Evolutionary conservation across 1,284 basidiomycete species (phyloP), one percentile per base, ranked within the genome.

Genomic region (Lignosus rhinocerotis): DNA sequence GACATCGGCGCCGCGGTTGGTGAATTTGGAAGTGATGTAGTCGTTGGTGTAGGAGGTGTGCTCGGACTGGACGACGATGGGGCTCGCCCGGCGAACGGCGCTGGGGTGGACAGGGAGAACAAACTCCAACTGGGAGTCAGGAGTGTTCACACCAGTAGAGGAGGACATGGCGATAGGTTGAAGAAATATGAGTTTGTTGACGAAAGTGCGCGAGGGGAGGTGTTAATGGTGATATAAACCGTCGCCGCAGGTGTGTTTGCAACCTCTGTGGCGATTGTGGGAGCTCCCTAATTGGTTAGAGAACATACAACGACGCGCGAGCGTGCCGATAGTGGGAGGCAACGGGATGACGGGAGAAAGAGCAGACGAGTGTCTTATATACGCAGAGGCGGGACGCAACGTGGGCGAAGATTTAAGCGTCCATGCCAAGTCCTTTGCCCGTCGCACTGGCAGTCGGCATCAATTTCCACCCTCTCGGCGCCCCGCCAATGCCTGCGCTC

Each of bases 31-130:
- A 60, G 86, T 90, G 79, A 97, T 95, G 72, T 85, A 80, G 56
- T 91, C 87, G 69, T 90, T 86, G 50, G 87, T 83, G 80, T 96
- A 97, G 48, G 79, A 73, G 25, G 93, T 93, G 72, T 88, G 87
- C 68, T 91, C 88, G 55, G 90, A 90, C 73, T 94, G 88, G 69
- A 97, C 93, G 66, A 86, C 84, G 78, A 98, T 86, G 47, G 87
- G 81, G 68, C 90, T 80, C 59, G 86, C 82, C 63, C 88, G 86
- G 71, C 93, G 88, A 58, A 79, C 87, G 46, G 94, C 88, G 59
- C 92, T 96, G 55, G 94, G 92, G 74, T 97, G 94, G 68, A 95
- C 78, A 31, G 86, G 81, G 57, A 85, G 75, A 63, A 84, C 69
- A 33, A 83, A 83, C 73, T 88, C 85, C 69, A 87, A 80, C 69